Conservation (phyloP, 345 rosid species). For the Mallotus nudiflorus region DNA sequence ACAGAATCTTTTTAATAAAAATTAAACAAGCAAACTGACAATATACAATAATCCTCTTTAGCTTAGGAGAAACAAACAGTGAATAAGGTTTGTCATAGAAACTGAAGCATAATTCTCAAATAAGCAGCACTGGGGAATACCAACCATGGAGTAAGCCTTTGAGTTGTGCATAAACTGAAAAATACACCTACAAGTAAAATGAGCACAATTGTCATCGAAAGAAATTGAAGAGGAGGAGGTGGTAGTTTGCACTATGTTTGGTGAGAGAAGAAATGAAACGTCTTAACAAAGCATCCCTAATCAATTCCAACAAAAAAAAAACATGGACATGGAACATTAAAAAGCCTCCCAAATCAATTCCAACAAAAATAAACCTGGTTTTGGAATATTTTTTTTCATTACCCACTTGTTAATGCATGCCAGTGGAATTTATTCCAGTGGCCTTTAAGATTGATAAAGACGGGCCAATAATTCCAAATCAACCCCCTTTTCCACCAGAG, state of each 20-base stretch:
- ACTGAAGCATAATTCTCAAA: slow-evolving; percentile 5
- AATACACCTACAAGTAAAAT: slow-evolving; percentile 70
- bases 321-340: background rate
- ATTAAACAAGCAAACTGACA: background rate
- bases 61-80: background rate
- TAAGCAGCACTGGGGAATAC: slow-evolving; percentile 31
- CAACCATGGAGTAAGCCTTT: slow-evolving; percentile 70
- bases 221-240: slow-evolving; percentile 17
- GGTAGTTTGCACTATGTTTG: slow-evolving; percentile 6
- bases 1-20: slow-evolving; percentile 15
- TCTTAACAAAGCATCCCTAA: background rate
- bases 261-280: background rate
- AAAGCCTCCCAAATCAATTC: slow-evolving; percentile 8
- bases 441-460: background rate
- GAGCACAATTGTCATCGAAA: slow-evolving; percentile 25
- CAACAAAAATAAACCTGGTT: background rate
- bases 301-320: slow-evolving; percentile 3
- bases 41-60: background rate
- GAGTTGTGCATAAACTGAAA: slow-evolving; percentile 70
- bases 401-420: background rate
- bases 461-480: background rate
- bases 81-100: slow-evolving; percentile 5
- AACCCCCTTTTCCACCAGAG: background rate
- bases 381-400: background rate
- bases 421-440: background rate